Percentiles rank a stretch among this genome's conserved stretches.
Conservation (phyloP, 148 eudicot genomes). For the Vaccinium corymbosum region DNA sequence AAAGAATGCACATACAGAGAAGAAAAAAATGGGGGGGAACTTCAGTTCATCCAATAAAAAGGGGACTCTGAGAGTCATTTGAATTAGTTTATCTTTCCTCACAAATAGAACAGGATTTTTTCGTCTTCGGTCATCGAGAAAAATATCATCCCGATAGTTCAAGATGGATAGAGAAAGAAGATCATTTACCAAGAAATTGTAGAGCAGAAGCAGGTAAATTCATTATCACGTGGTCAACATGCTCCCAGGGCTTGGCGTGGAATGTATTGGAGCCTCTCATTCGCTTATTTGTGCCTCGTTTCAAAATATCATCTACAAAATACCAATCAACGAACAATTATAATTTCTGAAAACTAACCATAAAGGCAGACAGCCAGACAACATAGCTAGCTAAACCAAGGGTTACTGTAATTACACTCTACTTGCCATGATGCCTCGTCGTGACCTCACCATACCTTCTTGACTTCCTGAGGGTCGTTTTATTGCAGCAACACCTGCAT, state of each 20-base stretch:
- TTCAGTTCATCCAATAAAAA: neutral
- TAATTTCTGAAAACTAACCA: conserved; percentile 29
- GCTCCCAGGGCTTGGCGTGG: conserved; percentile 73
- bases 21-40: neutral
- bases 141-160: neutral
- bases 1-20: neutral
- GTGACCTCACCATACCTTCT: conserved; percentile 42
- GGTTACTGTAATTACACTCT: neutral
- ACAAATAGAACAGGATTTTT: neutral
- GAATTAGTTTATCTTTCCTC: neutral
- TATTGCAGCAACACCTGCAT: conserved; percentile 26
- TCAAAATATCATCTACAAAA: conserved; percentile 33
- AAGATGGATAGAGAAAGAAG: neutral
- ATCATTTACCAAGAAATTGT: conserved; percentile 71
- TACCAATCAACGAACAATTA: conserved; percentile 14
- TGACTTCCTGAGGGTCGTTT: conserved; percentile 57
- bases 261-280: conserved; percentile 40
- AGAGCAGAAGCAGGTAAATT: conserved; percentile 64
- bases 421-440: neutral
- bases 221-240: conserved; percentile 41
- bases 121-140: neutral
- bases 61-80: neutral
- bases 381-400: conserved; percentile 10
- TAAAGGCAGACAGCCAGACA: neutral
- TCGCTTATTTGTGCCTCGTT: conserved; percentile 45